Conservation (phyloP, 352 stramenopile genomes). For the Globisporangium megalacanthum region DNA sequence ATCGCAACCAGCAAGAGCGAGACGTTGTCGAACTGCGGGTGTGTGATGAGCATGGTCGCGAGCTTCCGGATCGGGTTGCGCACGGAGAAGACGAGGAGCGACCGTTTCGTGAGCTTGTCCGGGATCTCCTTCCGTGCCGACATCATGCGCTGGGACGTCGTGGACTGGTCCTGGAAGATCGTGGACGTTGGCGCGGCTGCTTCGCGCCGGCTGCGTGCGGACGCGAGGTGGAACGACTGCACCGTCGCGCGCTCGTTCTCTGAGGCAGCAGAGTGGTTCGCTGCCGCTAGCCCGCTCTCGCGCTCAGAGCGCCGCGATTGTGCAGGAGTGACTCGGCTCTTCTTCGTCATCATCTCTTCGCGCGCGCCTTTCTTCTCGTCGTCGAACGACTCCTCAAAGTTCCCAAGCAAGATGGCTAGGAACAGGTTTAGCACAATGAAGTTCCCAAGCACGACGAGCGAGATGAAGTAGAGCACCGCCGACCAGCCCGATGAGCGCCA, state of each 20-base stretch:
- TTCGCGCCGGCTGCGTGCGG: slow-evolving; percentile 19
- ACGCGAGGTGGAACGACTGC: slow-evolving; percentile 3
- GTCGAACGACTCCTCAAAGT: slow-evolving; percentile 78
- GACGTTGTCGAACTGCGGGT: slow-evolving; percentile 70
- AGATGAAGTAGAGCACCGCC: slow-evolving; percentile 74
- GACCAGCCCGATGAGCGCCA: slow-evolving; percentile 64
- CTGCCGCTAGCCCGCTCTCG: background rate
- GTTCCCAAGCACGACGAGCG: slow-evolving; percentile 79
- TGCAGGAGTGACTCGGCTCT: slow-evolving; percentile 19
- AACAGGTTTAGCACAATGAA: slow-evolving; percentile 93
- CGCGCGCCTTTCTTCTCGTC: slow-evolving; percentile 37
- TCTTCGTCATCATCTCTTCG: slow-evolving; percentile 32
- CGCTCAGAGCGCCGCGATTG: slow-evolving; percentile 13
- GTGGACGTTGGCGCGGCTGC: slow-evolving; percentile 11
- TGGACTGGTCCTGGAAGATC: slow-evolving; percentile 28
- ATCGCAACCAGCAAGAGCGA: slow-evolving; percentile 73
- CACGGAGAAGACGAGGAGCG: slow-evolving; percentile 36
- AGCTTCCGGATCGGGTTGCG: slow-evolving; percentile 47
- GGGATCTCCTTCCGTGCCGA: slow-evolving; percentile 8
- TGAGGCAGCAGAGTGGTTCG: background rate
- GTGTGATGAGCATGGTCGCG: slow-evolving; percentile 39
- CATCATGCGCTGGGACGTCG: background rate
- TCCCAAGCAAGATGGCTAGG: slow-evolving; percentile 86
- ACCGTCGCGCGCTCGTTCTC: slow-evolving; percentile 7
- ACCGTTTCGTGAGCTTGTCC: slow-evolving; percentile 24